Conservation (phyloP, 192 early-diverging fungal species). For the Entrophospora sp. region DNA sequence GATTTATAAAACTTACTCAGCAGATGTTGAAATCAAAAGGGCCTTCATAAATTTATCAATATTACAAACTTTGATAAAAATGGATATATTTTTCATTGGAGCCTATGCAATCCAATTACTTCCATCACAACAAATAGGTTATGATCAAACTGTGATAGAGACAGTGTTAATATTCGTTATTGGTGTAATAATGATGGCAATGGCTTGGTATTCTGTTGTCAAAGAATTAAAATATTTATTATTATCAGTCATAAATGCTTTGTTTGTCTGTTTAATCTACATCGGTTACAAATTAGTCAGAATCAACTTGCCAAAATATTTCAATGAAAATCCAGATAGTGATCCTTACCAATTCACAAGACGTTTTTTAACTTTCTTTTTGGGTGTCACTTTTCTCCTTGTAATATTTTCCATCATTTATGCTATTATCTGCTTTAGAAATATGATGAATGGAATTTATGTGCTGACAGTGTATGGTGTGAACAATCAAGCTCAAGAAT, state of each 20-base stretch:
- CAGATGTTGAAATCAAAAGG: constrained; percentile 27
- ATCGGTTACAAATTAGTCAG: background rate
- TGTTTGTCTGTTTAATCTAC: background rate
- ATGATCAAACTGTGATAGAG: constrained; percentile 23
- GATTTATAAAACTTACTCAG: constrained; percentile 36
- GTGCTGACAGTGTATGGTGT: background rate
- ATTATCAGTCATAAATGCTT: constrained; percentile 13
- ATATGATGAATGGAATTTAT: background rate
- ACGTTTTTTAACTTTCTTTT: background rate
- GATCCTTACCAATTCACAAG: background rate
- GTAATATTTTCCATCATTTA: background rate
- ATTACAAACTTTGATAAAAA: constrained; percentile 35
- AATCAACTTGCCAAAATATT: too few species aligned
- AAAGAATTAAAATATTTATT: constrained; percentile 29
- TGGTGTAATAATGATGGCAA: constrained; percentile 19
- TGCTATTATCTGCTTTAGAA: background rate
- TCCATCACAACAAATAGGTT: constrained; percentile 29
- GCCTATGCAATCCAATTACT: constrained; percentile 37
- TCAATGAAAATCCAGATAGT: background rate
- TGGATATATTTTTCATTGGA: constrained; percentile 37
- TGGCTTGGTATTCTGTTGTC: constrained; percentile 24
- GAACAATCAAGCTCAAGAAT: background rate
- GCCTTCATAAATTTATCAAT: constrained; percentile 26
- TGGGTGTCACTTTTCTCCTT: background rate
- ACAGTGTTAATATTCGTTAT: constrained; percentile 31